Percentiles rank a stretch among this genome's conserved stretches.
Conservation (phyloP, 495 filamentous ascomycete genomes). For the Neurospora sp. region DNA sequence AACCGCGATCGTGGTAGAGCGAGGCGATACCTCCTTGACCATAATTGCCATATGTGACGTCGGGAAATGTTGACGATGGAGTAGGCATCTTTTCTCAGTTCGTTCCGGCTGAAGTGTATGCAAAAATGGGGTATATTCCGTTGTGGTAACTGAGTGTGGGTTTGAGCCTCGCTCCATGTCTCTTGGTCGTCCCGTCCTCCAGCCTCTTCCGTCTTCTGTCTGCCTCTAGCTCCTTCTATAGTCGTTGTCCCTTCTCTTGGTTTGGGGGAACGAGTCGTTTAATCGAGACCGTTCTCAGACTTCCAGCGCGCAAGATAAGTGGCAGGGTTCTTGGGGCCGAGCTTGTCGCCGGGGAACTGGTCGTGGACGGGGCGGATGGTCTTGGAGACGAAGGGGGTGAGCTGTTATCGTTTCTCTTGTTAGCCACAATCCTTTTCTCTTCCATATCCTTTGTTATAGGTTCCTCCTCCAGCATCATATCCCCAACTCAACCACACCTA, state of each 20-base stretch:
- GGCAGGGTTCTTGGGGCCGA: slow-evolving; percentile 46
- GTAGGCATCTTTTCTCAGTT: too few species aligned
- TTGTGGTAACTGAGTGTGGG: neutral
- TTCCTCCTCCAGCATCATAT: neutral
- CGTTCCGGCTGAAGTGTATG: neutral
- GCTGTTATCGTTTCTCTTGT: slow-evolving; percentile 34
- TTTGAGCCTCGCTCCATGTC: neutral
- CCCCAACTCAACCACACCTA: neutral
- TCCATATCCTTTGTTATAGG: neutral
- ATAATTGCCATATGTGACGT: too few species aligned
- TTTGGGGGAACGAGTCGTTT: slow-evolving; percentile 8
- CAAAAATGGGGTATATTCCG: neutral
- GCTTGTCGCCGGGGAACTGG: slow-evolving; percentile 33
- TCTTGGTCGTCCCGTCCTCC: neutral
- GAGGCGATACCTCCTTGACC: too few species aligned
- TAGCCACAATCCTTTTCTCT: neutral
- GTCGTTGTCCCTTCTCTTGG: neutral
- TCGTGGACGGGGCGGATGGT: slow-evolving; percentile 43
- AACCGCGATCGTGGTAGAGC: too few species aligned
- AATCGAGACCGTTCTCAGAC: slow-evolving; percentile 54
- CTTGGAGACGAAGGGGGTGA: slow-evolving; percentile 77
- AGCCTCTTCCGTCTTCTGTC: neutral
- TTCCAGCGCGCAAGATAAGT: slow-evolving; percentile 61
- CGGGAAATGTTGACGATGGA: too few species aligned
- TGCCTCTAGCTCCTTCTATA: neutral